phyloP scores from a whole-genome alignment of 2,329 filamentous ascomycete species.

The Penicillium sp. region DNA sequence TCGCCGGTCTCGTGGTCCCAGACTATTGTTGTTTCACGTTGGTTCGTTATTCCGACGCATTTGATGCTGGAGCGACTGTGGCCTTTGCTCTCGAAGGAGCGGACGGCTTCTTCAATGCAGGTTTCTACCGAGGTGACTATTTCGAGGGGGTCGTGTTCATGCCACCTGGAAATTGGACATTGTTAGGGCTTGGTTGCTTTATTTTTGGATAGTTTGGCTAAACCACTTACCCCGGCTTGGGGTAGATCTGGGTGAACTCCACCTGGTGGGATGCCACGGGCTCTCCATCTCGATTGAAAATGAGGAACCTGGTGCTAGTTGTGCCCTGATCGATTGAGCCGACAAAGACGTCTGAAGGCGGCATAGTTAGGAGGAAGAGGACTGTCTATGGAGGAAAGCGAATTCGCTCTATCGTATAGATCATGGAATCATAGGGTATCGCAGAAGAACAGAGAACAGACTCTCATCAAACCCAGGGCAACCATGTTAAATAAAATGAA shows the following conservation, averaged over 20 bases:
- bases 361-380: conserved; percentile 14
- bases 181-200: not conserved
- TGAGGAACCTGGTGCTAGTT: conserved; percentile 80
- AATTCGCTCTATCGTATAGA: not conserved
- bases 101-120: conserved; percentile 70
- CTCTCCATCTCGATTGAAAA: conserved; percentile 74
- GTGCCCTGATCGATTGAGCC: conserved; percentile 89
- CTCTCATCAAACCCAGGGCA: not conserved
- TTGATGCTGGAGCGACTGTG: conserved; percentile 61
- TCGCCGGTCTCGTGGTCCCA: conserved; percentile 79
- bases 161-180: conserved; percentile 57
- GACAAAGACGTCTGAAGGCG: conserved; percentile 52
- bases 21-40: conserved; percentile 80
- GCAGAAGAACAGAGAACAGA: not conserved
- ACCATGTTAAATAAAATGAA: not conserved
- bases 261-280: conserved; percentile 78
- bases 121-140: conserved; percentile 67
- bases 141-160: conserved; percentile 77
- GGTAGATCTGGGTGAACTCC: conserved; percentile 78
- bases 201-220: not conserved
- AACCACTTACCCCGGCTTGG: conserved; percentile 67
- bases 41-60: conserved; percentile 80
- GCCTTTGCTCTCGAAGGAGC: conserved; percentile 62
- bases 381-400: not conserved
- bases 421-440: not conserved